phyloP scores from a whole-genome alignment of 257 asterid genomes.

The Fraxinus pennsylvanica region DNA sequence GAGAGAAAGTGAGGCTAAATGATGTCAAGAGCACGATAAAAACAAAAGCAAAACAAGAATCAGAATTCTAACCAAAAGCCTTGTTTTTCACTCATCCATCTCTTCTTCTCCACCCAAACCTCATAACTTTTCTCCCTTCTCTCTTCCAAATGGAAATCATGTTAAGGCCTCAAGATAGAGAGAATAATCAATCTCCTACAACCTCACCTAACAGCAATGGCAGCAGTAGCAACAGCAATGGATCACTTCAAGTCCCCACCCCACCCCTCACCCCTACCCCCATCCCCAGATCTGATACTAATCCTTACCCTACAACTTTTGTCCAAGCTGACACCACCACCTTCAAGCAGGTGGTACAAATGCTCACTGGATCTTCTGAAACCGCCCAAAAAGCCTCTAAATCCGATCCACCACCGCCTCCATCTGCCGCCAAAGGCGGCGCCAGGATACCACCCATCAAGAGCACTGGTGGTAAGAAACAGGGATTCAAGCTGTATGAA shows the following conservation, averaged over 20 bases:
- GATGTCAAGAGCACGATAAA: constrained; percentile 7
- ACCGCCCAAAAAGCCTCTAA: constrained; percentile 45
- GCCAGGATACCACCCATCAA: constrained; percentile 64
- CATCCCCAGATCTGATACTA: constrained; percentile 66
- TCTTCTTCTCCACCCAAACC: constrained; percentile 40
- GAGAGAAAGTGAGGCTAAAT: constrained; percentile 30
- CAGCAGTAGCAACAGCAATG: constrained; percentile 43
- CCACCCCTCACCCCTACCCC: constrained; percentile 64
- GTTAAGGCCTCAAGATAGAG: constrained; percentile 46
- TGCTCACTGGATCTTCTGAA: neutral
- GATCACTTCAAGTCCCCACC: constrained; percentile 46
- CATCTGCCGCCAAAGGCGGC: constrained; percentile 25
- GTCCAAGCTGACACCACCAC: constrained; percentile 41
- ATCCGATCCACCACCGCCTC: constrained; percentile 43
- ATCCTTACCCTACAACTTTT: constrained; percentile 83
- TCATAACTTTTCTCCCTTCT: neutral
- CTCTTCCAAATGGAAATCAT: constrained; percentile 44
- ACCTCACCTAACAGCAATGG: constrained; percentile 70
- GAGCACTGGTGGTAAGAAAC: constrained; percentile 67
- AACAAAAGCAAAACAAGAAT: constrained; percentile 38
- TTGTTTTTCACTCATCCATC: constrained; percentile 50
- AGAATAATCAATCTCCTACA: constrained; percentile 40
- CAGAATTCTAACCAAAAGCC: constrained; percentile 34
- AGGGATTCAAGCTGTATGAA: constrained; percentile 84
- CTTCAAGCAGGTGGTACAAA: neutral